A percentile compares a stretch with the other conserved stretches of the same genome.
Evolutionary conservation across 2,329 filamentous ascomycete species (phyloP).

Genomic region (Aspergillus tamarii): DNA sequence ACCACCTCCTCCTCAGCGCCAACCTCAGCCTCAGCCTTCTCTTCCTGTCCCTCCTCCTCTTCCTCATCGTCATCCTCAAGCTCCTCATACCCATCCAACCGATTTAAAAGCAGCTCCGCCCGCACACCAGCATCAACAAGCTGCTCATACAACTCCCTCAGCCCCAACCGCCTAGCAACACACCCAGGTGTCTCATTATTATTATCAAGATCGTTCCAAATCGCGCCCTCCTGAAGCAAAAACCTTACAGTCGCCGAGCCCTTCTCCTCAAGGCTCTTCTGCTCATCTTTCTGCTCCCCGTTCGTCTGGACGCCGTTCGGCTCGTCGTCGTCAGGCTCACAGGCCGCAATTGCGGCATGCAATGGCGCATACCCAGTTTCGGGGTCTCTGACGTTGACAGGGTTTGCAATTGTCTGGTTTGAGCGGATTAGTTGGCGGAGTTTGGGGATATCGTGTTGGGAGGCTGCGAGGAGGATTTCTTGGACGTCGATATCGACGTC

Average conservation of each 20-base stretch:
- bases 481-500: slow-evolving; percentile 51
- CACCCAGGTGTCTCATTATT: slow-evolving; percentile 91
- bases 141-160: slow-evolving; percentile 73
- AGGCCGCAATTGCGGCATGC: slow-evolving; percentile 85
- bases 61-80: slow-evolving; percentile 57
- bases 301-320: slow-evolving; percentile 26
- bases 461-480: slow-evolving; percentile 67
- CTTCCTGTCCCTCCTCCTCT: slow-evolving; percentile 38
- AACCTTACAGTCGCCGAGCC: slow-evolving; percentile 72
- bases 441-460: slow-evolving; percentile 67
- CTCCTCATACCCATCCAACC: slow-evolving; percentile 80
- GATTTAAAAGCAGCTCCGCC: slow-evolving; percentile 81
- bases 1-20: slow-evolving; percentile 29
- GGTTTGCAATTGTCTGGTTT: slow-evolving; percentile 51
- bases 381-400: slow-evolving; percentile 77
- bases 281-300: slow-evolving; percentile 19
- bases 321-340: slow-evolving; percentile 48
- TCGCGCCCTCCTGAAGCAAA: slow-evolving; percentile 83
- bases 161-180: slow-evolving; percentile 70
- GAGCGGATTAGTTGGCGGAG: slow-evolving; percentile 71
- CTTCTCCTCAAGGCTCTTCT: slow-evolving; percentile 53
- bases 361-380: slow-evolving; percentile 85
- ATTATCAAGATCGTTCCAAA: slow-evolving; percentile 93
- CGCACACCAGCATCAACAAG: slow-evolving; percentile 89
- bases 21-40: slow-evolving; percentile 31